phyloP scores from a whole-genome alignment of 1,284 basidiomycete species.

The Schizophyllum commune region DNA sequence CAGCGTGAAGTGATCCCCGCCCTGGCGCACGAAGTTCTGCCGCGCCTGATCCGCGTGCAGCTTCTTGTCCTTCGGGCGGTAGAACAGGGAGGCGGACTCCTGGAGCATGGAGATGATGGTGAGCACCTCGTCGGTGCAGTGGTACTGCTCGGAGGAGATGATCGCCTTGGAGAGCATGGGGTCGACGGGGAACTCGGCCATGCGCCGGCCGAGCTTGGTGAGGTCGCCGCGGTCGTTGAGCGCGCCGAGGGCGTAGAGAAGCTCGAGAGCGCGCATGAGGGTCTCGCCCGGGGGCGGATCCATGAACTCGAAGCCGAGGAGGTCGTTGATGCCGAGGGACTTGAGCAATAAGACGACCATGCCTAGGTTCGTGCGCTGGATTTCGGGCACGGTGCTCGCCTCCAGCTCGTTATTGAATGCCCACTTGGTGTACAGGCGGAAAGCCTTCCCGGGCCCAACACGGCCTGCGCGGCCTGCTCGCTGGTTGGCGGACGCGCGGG shows the following conservation, averaged over 20 bases:
- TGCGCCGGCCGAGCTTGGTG: constrained; percentile 91
- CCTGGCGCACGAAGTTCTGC: constrained; percentile 90
- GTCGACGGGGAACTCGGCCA: constrained; percentile 99
- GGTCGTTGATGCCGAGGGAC: constrained; percentile 93
- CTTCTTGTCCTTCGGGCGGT: constrained; percentile 96
- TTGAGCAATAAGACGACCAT: constrained; percentile 95
- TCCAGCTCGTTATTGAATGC: constrained; percentile 95
- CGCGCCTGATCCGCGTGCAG: constrained; percentile 94
- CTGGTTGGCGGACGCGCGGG: constrained; percentile 94
- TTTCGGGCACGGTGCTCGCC: constrained; percentile 95
- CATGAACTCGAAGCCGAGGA: constrained; percentile 99
- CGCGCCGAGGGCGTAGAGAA: constrained; percentile 93
- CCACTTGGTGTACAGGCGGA: constrained; percentile 95
- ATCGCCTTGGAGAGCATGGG: constrained; percentile 97
- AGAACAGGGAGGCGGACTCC: constrained; percentile 92
- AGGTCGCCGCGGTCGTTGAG: constrained; percentile 95
- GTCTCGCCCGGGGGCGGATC: constrained; percentile 98
- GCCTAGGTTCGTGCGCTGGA: constrained; percentile 94
- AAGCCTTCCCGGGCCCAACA: constrained; percentile 97
- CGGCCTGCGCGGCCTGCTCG: constrained; percentile 95
- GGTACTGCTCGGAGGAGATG: constrained; percentile 89
- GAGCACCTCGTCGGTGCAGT: constrained; percentile 95
- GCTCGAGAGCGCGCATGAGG: constrained; percentile 90
- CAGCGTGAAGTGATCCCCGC: constrained; percentile 97
- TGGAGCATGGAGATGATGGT: constrained; percentile 98